Percentiles rank a stretch among this genome's conserved stretches.
These are phyloP conservation scores for Ochetophila trinervis DNA, from an alignment of 306 rosid genomes.

Conservation along the genomic window DNA sequence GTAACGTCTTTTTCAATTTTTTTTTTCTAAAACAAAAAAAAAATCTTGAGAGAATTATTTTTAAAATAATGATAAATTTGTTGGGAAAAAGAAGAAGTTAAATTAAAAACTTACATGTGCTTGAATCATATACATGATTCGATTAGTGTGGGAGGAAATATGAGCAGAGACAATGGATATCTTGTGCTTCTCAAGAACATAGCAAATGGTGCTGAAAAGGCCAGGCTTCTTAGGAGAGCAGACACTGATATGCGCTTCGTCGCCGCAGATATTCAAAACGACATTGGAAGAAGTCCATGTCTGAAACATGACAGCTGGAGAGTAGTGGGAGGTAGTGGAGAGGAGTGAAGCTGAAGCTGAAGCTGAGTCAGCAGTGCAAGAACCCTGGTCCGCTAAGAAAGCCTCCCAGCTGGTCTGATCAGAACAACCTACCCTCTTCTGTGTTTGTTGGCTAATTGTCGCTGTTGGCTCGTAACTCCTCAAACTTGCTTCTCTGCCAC, in stretches of 20 bases:
- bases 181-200: constrained; percentile 49
- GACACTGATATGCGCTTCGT: constrained; percentile 59
- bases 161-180: constrained; percentile 48
- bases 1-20: too few relatives aligned
- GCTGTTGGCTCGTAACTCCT: constrained; percentile 13
- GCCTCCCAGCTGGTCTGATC: constrained; percentile 31
- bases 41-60: neutral
- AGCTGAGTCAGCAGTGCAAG: constrained; percentile 12
- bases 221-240: constrained; percentile 44
- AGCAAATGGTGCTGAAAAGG: constrained; percentile 42
- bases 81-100: neutral
- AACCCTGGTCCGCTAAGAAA: constrained; percentile 33
- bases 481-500: neutral
- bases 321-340: neutral
- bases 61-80: neutral
- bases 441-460: constrained; percentile 8
- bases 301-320: constrained; percentile 30
- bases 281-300: constrained; percentile 55
- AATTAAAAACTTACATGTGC: constrained; percentile 46
- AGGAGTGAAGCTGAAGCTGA: constrained; percentile 7
- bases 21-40: too few relatives aligned
- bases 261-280: constrained; percentile 48
- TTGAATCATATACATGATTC: constrained; percentile 45
- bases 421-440: neutral
- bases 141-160: constrained; percentile 28